Evolutionary conservation across 805 yeast genomes (phyloP), one percentile per base, ranked within the genome.

Genomic region (Candida maesae): DNA sequence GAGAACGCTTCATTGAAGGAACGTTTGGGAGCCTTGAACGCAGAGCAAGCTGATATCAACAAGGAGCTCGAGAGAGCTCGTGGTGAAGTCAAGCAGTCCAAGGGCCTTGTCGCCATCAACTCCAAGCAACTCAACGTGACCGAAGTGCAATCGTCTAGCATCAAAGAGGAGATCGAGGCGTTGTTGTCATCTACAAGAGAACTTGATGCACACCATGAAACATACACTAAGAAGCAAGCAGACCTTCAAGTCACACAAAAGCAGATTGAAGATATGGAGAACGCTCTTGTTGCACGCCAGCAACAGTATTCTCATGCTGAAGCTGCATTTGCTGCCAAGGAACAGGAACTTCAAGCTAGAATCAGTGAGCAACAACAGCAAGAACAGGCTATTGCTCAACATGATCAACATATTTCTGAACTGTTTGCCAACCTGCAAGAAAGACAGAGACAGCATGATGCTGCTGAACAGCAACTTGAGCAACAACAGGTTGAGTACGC

Each of bases 101-200:
- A 71, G 41, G 82, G 84, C 38, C 67, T 84, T 51, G 69, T 73
- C 16, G 73, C 81, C 33, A 86, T 87, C 30, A 77, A 77, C 51
- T 69, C 77, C 41, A 80, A 83, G 31, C 96, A 89, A 58, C 70
- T 82, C 36, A 81, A 77, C 30, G 78, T 84, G 5, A 66, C 75
- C n/a, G 72, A 84, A 49, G 62, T 74, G 16, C 75, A 74, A 35
- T 67, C 69, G 16, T 57, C 62, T 15, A 67, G 66, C 24, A 55
- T 75, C n/a, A 67, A 67, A 49, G 63, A 59, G 18, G 75, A 73
- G 46, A 65, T 71, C 25, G 56, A 49, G 5, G 59, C 61, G n/a
- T 38, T 49, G 28, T 52, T 43, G 42, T 46, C 35, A 48, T 63
- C 56, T 39, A 59, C 61, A 15, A 57, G 56, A 23, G 72, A 68